phyloP scores from a whole-genome alignment of 208 protist genomes.

The Trypanosoma cruzi region DNA sequence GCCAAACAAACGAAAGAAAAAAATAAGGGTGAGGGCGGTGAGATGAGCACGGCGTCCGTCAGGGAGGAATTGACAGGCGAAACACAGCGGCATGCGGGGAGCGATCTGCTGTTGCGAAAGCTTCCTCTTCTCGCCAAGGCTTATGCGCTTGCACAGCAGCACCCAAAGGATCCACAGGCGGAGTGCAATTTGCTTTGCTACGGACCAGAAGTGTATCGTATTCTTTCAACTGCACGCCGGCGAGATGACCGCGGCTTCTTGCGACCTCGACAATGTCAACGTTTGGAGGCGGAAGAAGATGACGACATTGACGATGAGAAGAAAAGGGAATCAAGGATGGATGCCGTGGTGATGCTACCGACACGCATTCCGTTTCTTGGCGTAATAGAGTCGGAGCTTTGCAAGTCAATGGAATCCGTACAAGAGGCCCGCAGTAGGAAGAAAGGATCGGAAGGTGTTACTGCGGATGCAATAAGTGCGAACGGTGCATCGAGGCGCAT shows the following conservation, averaged over 20 bases:
- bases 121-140: conserved; percentile 56
- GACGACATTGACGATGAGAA: not conserved
- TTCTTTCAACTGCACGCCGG: conserved; percentile 35
- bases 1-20: not conserved
- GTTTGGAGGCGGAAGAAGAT: not conserved
- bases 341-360: conserved; percentile 8
- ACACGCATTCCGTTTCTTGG: conserved; percentile 18
- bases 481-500: not conserved
- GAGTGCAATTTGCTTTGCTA: conserved; percentile 65
- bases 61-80: not conserved
- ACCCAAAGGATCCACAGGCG: conserved; percentile 38
- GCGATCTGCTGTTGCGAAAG: conserved; percentile 57
- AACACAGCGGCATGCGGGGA: conserved; percentile 25
- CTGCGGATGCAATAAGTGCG: not conserved
- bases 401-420: not conserved
- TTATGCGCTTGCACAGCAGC: conserved; percentile 26
- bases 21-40: not conserved
- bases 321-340: not conserved
- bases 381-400: conserved; percentile 4
- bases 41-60: not conserved
- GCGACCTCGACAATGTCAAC: not conserved
- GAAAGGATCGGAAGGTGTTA: conserved; percentile 3
- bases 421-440: conserved; percentile 1
- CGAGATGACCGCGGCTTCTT: conserved; percentile 15
- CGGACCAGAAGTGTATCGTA: conserved; percentile 48